These are phyloP conservation scores for Beauveria asiatica DNA, from an alignment of 2,329 filamentous ascomycete genomes.

Conservation along the genomic window DNA sequence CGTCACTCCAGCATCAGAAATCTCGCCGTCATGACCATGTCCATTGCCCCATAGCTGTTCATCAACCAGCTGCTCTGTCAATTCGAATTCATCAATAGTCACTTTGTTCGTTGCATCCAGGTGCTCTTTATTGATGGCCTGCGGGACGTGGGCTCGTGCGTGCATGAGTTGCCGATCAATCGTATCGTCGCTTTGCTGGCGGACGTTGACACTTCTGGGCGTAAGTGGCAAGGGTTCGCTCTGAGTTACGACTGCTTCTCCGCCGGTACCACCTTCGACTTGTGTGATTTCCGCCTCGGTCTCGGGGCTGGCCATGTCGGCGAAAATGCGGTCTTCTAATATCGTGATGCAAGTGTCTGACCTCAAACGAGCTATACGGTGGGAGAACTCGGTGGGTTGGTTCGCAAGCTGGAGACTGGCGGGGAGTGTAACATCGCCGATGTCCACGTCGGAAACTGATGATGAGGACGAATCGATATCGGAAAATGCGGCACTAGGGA, in stretches of 20 bases:
- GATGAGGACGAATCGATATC: conserved; percentile 2
- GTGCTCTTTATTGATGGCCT: background rate
- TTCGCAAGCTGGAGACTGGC: conserved; percentile 7
- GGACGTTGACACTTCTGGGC: background rate
- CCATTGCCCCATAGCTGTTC: background rate
- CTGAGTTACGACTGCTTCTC: background rate
- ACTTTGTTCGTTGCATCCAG: background rate
- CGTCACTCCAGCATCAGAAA: background rate
- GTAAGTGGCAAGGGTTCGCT: background rate
- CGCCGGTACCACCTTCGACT: background rate
- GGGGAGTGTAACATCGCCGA: conserved; percentile 8
- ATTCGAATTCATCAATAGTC: background rate
- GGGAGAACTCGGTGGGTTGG: conserved; percentile 1
- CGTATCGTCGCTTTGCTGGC: background rate
- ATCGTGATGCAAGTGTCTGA: conserved; percentile 3
- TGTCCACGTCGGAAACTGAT: conserved; percentile 3
- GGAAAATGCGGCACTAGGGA: background rate
- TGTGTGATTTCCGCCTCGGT: background rate
- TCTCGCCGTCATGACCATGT: background rate
- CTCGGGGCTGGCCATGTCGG: background rate
- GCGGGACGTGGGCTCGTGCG: background rate
- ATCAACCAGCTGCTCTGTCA: background rate
- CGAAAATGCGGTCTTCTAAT: background rate
- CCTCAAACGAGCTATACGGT: conserved; percentile 5
- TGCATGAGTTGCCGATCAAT: background rate